phyloP scores from a whole-genome alignment of 164 flowering plant species.

The Vitis vinifera region DNA sequence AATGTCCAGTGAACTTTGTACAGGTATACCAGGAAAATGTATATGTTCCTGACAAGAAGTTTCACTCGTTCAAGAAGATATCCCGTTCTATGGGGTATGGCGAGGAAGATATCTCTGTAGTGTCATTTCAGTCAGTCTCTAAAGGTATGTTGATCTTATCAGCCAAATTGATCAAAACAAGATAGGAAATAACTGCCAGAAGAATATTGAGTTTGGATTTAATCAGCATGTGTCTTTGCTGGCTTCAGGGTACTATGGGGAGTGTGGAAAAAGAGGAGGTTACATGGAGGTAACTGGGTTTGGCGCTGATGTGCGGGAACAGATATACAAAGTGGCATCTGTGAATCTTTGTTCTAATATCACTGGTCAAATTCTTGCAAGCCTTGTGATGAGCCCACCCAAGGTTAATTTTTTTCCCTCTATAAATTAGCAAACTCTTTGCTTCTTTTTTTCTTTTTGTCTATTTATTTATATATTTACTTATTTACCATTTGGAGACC shows the following conservation, averaged over 20 bases:
- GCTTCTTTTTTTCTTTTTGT: not conserved
- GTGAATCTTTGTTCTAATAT: conserved; percentile 96
- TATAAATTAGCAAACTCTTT: not conserved
- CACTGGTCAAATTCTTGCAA: conserved; percentile 96
- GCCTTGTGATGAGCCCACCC: conserved; percentile 98
- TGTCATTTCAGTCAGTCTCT: conserved; percentile 95
- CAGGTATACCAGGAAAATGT: conserved; percentile 98
- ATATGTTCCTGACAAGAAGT: conserved; percentile 84
- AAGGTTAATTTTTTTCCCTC: conserved; percentile 48
- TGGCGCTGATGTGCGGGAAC: conserved; percentile 74
- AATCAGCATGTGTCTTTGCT: conserved; percentile 5
- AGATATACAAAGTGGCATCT: conserved; percentile 94
- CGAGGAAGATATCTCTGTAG: conserved; percentile 75
- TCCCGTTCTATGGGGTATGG: conserved; percentile 91
- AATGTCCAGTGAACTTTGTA: conserved; percentile 8
- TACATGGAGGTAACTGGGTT: conserved; percentile 99
- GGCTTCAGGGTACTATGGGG: conserved; percentile 81
- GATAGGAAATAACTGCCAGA: not conserved
- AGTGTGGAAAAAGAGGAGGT: conserved; percentile 99
- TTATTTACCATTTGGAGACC: too few relatives aligned
- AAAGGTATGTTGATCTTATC: conserved; percentile 54
- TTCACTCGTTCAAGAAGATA: conserved; percentile 92
- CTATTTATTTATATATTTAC: too few relatives aligned
- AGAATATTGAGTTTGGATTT: not conserved
- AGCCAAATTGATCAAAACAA: not conserved